phyloP scores from a whole-genome alignment of 2,329 filamentous ascomycete species.

The Coniochaeta pulveracea region DNA sequence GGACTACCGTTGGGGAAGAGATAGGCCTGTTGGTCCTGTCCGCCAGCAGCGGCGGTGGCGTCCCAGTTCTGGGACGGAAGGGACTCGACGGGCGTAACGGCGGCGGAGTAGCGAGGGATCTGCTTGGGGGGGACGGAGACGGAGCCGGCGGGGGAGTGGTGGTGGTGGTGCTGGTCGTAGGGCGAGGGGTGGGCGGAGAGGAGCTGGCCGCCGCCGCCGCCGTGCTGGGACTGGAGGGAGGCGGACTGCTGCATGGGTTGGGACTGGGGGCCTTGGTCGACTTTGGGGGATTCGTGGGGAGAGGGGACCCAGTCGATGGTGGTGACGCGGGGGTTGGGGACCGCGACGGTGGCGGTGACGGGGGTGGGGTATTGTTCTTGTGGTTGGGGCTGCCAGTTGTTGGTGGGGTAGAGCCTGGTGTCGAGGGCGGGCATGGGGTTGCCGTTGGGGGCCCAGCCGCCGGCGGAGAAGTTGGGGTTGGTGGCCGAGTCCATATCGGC shows the following conservation, averaged over 20 bases:
- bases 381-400: not conserved
- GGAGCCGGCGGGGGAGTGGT: constrained; percentile 10
- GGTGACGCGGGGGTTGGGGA: no score
- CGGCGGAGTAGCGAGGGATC: no score
- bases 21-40: no score
- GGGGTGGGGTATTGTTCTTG: constrained; percentile 1
- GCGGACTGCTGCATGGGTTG: not conserved
- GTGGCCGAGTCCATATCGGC: not conserved
- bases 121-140: constrained; percentile 1
- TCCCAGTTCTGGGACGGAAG: no score
- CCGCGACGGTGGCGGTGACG: not conserved
- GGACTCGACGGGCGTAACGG: no score
- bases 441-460: not conserved
- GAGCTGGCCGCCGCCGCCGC: not conserved
- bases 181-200: constrained; percentile 1
- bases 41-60: no score
- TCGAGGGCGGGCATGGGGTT: constrained; percentile 1
- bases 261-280: not conserved
- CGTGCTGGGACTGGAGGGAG: not conserved
- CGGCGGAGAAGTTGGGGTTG: constrained; percentile 4
- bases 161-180: no score
- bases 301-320: constrained; percentile 1
- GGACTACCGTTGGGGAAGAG: no score
- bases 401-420: not conserved
- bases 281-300: constrained; percentile 1